Conservation (phyloP, 2,329 filamentous ascomycete species). For the Fusarium avenaceum region DNA sequence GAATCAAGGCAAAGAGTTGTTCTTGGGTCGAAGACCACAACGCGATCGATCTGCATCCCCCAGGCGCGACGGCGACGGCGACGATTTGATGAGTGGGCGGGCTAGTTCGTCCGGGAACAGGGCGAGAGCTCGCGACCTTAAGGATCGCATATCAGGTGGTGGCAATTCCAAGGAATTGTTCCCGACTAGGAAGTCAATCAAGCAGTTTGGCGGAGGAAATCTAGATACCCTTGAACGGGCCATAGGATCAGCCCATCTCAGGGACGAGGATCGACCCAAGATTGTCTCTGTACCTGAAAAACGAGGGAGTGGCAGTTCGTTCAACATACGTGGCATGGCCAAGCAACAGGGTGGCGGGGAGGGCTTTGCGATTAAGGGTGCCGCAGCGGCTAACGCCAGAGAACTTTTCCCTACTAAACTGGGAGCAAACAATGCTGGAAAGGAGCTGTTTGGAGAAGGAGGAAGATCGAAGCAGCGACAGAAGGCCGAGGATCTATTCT, state of each 20-base stretch:
- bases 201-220: slow-evolving; percentile 48
- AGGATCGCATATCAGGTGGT: slow-evolving; percentile 50
- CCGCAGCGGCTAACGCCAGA: slow-evolving; percentile 61
- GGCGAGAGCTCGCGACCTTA: slow-evolving; percentile 53
- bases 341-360: slow-evolving; percentile 60
- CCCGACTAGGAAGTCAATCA: slow-evolving; percentile 52
- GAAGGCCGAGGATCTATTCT: slow-evolving; percentile 80
- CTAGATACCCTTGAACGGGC: slow-evolving; percentile 57
- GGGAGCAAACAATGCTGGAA: slow-evolving; percentile 69
- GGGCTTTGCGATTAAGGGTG: slow-evolving; percentile 77
- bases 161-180: slow-evolving; percentile 58
- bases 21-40: slow-evolving; percentile 59
- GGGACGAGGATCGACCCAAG: slow-evolving; percentile 61
- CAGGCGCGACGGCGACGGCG: slow-evolving; percentile 58
- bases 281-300: slow-evolving; percentile 69
- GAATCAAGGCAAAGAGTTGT: slow-evolving; percentile 73
- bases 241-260: slow-evolving; percentile 56
- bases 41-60: slow-evolving; percentile 69
- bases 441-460: slow-evolving; percentile 76
- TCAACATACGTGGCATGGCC: slow-evolving; percentile 73
- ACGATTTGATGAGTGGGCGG: slow-evolving; percentile 55
- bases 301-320: slow-evolving; percentile 57
- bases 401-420: slow-evolving; percentile 79
- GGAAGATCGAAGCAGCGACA: slow-evolving; percentile 67
- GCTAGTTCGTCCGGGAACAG: slow-evolving; percentile 54